Base-by-base conservation (phyloP, 1,284 basidiomycete genomes). In the Phlebopus sp. region DNA sequence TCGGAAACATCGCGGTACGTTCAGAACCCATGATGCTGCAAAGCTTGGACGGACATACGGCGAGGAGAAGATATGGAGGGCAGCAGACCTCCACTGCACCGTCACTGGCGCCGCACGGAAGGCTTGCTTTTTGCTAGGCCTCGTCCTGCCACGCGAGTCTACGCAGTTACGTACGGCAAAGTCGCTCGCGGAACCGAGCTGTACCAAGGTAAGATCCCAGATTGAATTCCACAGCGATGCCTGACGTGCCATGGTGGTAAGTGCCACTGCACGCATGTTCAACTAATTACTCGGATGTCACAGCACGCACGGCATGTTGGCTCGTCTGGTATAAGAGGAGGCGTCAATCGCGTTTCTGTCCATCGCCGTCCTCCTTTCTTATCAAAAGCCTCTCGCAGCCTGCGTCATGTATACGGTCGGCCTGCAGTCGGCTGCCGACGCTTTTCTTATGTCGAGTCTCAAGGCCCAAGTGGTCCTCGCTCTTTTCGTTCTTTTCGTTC, bases 381-480 rank as follows among this genome's bases (percentile, higher is more conserved):
- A 63, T 65, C 54, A 46, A 55, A 51, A 40, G 42, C 51, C 43
- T 52, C 48, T 46, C 40, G 14, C 46, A 54, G 45, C 46, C 46
- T 38, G 25, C 52, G 48, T 52, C 50, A 73, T 73, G 68, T 79
- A 81, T 60, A 70, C 75, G 49, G 69, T 83, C 52, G 83, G 84
- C 55, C 64, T 86, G 37, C 73, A 80, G 53, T 71, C 78, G 57
- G 79, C 81, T 53, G 71, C 79, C 52, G 70, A 72, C 48, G 76
- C 78, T 32, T 77, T 85, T 63, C 71, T 80, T 55, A 71, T 81
- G 60, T 75, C 79, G 59, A 73, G 75, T 42, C 70, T 79, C 52
- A 70, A 76, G 44, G 69, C 72, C 48, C 77, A 79, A 57, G 72
- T 84, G 56, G 71, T 76, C 38, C 58, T 82, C 52, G 75, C 76